phyloP scores from a whole-genome alignment of 1,139 yeast genomes.

The Magnusiomyces fungicola region DNA sequence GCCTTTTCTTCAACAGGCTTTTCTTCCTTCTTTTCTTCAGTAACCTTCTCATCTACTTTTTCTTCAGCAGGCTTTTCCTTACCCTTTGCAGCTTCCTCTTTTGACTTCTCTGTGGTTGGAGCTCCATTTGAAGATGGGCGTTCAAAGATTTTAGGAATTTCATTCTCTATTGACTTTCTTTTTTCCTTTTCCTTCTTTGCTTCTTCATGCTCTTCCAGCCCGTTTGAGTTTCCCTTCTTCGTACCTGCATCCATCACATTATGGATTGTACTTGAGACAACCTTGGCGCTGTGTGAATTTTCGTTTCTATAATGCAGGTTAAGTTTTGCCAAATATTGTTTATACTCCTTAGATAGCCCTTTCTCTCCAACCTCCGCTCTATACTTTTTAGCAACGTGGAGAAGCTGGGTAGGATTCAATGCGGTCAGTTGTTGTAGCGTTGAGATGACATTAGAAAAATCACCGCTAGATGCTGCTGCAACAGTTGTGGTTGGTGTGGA shows the following conservation, averaged over 20 bases:
- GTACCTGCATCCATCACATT: constrained; percentile 9
- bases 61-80: constrained; percentile 6
- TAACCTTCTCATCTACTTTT: constrained; percentile 1
- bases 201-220: constrained; percentile 12
- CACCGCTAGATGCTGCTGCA: constrained; percentile 2
- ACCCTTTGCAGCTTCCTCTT: constrained; percentile 8
- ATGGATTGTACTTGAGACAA: constrained; percentile 12
- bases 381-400: constrained; percentile 67
- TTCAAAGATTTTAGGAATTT: not conserved
- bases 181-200: constrained; percentile 9
- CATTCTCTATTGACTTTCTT: constrained; percentile 1
- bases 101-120: no score
- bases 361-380: constrained; percentile 78
- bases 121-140: no score
- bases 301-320: constrained; percentile 26
- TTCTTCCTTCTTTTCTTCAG: constrained; percentile 1
- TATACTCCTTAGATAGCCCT: constrained; percentile 34
- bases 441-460: constrained; percentile 51
- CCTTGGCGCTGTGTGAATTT: constrained; percentile 20
- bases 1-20: not conserved
- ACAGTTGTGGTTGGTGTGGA: not conserved
- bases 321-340: constrained; percentile 29
- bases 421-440: constrained; percentile 39
- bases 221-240: constrained; percentile 9
- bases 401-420: constrained; percentile 62